Evolutionary conservation across 2,329 filamentous ascomycete species (phyloP).

Genomic region (Pseudogymnoascus sp.): DNA sequence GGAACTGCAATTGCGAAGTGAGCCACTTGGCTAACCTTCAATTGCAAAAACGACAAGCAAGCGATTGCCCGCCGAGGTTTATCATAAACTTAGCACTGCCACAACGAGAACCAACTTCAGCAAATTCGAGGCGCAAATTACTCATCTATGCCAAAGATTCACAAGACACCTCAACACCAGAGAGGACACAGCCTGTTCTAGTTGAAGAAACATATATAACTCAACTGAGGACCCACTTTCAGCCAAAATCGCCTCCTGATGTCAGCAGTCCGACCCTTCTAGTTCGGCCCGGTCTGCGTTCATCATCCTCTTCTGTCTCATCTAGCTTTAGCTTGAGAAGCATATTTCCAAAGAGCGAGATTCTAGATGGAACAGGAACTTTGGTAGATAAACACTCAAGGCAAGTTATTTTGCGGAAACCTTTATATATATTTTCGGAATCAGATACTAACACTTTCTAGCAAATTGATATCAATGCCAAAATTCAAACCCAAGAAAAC

Average conservation of each 20-base stretch:
- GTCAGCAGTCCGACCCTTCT: not conserved
- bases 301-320: not conserved
- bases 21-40: slow-evolving; percentile 21
- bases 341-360: slow-evolving; percentile 1
- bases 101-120: not conserved
- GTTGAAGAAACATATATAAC: slow-evolving; percentile 8
- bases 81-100: slow-evolving; percentile 17
- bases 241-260: slow-evolving; percentile 13
- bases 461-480: slow-evolving; percentile 13
- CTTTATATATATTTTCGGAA: not conserved
- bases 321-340: not conserved
- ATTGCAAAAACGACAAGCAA: slow-evolving; percentile 20
- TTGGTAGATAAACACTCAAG: not conserved
- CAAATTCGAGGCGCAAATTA: not conserved
- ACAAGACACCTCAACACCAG: not conserved
- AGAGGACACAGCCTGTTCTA: not conserved
- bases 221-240: slow-evolving; percentile 18
- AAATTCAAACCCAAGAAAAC: slow-evolving; percentile 13
- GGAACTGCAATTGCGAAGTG: slow-evolving; percentile 22
- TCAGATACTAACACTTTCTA: not conserved
- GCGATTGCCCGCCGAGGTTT: slow-evolving; percentile 19
- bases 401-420: not conserved
- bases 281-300: not conserved
- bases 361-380: not conserved
- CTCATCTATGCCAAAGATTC: slow-evolving; percentile 8